A percentile compares a stretch with the other conserved stretches of the same genome.
phyloP scores from a whole-genome alignment of 2,329 filamentous ascomycete genomes.

The Capronia americana region DNA sequence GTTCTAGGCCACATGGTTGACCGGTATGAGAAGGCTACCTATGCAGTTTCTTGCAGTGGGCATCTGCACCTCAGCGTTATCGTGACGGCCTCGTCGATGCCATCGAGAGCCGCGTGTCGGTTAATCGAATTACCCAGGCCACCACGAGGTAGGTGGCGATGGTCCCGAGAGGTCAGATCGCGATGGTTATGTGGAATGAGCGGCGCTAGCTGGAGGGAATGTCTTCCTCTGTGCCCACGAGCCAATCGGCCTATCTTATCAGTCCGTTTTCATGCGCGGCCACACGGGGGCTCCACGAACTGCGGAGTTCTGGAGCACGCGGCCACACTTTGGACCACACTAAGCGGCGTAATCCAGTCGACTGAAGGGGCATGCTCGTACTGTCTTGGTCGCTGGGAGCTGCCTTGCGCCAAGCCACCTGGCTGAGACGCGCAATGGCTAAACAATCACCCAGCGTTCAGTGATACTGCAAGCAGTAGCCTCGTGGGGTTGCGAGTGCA shows the following conservation, averaged over 20 bases:
- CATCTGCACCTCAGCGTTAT: background rate
- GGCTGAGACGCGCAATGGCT: background rate
- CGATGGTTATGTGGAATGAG: background rate
- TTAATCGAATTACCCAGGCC: slow-evolving; percentile 17
- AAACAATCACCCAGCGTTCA: slow-evolving; percentile 1
- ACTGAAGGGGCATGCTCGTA: background rate
- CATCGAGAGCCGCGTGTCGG: slow-evolving; percentile 5
- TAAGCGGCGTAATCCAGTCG: slow-evolving; percentile 4
- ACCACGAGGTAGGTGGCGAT: slow-evolving; percentile 9
- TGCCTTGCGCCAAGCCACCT: background rate
- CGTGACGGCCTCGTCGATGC: slow-evolving; percentile 5
- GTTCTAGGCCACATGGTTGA: background rate
- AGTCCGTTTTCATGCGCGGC: background rate
- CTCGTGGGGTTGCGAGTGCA: background rate
- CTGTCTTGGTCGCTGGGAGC: background rate
- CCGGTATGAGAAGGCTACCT: background rate
- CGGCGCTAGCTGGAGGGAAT: slow-evolving; percentile 4
- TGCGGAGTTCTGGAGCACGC: slow-evolving; percentile 8
- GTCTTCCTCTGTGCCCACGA: slow-evolving; percentile 4
- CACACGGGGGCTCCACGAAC: background rate
- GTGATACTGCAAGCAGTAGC: background rate
- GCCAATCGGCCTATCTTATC: slow-evolving; percentile 11
- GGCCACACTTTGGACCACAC: background rate
- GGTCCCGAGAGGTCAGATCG: slow-evolving; percentile 11
- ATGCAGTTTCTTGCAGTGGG: background rate